Evolutionary conservation across 2,329 filamentous ascomycete genomes (phyloP), one percentile per base, ranked within the genome.

Genomic region (Talaromyces albobiverticillius): DNA sequence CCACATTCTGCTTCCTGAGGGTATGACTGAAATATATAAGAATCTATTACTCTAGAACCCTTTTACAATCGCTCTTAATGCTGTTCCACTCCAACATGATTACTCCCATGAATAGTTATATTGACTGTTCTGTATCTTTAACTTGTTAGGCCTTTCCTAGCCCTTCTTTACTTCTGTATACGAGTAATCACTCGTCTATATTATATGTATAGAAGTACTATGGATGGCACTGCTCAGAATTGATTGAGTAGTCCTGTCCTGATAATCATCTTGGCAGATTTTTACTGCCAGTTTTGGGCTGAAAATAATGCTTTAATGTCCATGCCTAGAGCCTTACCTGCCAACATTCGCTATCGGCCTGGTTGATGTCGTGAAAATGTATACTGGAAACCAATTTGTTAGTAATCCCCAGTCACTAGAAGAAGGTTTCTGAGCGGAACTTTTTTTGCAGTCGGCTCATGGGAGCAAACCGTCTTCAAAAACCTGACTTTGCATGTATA

Each of bases 231-330:
- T 48, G 61, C 64, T 48, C 46, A 51, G 51, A 67, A 69, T 60
- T 69, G 57, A 41, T 58, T 51, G 10, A 68, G 59, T 2, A 68
- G 62, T 52, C 65, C 62, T 6, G 64, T 69, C 57, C 62, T 62
- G 4, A 68, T 25, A 11, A 68, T 65, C 58, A 68, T 69, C 58
- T 69, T 69, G 14, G 64, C 67, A 67, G 65, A 60, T n/a, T 64
- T 67, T 59, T 61, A 67, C 62, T 61, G 63, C 62, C 52, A 64
- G 67, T 60, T 59, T 52, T 56, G 60, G 61, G 61, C 60, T 65
- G 58, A 59, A 65, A 64, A 71, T 68, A 63, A 70, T 61, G 47
- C 55, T 60, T 53, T 70, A 56, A 70, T 62, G 16, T 48, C 32
- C n/a, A 46, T 46, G 25, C 26, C 32, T 46, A 26, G 43, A 46